These are phyloP conservation scores for Paspalum notatum DNA, from an alignment of 176 grass and related monocot species.

Conservation along the genomic window DNA sequence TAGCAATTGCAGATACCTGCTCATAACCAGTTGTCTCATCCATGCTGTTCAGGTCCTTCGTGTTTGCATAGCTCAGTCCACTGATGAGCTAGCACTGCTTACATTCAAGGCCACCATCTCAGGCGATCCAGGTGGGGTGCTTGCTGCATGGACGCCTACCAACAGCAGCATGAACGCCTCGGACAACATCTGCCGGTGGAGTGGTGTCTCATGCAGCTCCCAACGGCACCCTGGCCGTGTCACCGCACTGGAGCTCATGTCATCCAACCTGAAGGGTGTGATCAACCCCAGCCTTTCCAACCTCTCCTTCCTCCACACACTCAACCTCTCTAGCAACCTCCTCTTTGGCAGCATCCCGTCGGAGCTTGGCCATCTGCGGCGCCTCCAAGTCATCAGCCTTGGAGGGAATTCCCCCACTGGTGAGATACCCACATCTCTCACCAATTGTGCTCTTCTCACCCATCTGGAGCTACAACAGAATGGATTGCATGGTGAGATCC, in stretches of 20 bases:
- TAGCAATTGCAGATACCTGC: slow-evolving; percentile 3
- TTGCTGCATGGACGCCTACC: slow-evolving; percentile 24
- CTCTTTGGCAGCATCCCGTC: slow-evolving; percentile 17
- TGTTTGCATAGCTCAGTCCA: not conserved
- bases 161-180: not conserved
- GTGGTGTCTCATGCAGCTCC: slow-evolving; percentile 21
- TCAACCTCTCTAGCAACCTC: slow-evolving; percentile 25
- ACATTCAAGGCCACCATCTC: slow-evolving; percentile 37
- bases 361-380: slow-evolving; percentile 7
- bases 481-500: slow-evolving; percentile 34
- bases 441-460: slow-evolving; percentile 23
- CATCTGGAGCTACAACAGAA: slow-evolving; percentile 16
- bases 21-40: slow-evolving; percentile 24
- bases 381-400: slow-evolving; percentile 27
- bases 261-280: slow-evolving; percentile 24
- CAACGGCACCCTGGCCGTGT: slow-evolving; percentile 19
- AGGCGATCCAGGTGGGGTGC: not conserved
- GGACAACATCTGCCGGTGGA: not conserved
- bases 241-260: slow-evolving; percentile 28
- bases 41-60: slow-evolving; percentile 7
- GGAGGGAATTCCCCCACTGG: slow-evolving; percentile 23
- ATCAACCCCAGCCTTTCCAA: slow-evolving; percentile 31
- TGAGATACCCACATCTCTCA: slow-evolving; percentile 17
- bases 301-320: slow-evolving; percentile 33
- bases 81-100: slow-evolving; percentile 39